Percentiles rank a stretch among this genome's conserved stretches.
phyloP scores from a whole-genome alignment of 345 rosid species.

The Microthlaspi erraticum region DNA sequence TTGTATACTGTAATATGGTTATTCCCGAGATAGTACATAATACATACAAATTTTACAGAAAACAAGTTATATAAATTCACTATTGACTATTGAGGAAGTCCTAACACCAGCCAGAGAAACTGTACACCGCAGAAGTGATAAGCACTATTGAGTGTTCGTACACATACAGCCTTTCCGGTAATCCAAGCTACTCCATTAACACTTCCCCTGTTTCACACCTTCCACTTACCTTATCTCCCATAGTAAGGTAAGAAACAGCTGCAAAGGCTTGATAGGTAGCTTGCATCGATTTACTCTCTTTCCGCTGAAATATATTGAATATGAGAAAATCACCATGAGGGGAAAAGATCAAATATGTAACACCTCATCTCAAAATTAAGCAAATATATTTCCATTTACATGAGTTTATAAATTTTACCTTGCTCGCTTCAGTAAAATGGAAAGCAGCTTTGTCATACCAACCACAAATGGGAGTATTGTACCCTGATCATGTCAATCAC shows the following conservation, averaged over 20 bases:
- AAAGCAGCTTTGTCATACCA: constrained; percentile 92
- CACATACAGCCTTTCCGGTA: no score
- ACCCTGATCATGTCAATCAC: constrained; percentile 96
- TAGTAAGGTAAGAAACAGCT: constrained; percentile 86
- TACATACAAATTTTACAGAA: no score
- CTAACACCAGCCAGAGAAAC: no score
- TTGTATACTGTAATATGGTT: no score
- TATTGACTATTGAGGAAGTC: no score
- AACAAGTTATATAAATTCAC: no score
- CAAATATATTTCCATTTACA: constrained; percentile 6
- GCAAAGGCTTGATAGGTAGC: constrained; percentile 88
- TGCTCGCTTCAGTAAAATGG: constrained; percentile 89
- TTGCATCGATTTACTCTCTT: constrained; percentile 89
- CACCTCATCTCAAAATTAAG: constrained; percentile 2
- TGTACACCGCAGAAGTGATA: no score
- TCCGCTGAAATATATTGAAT: constrained; percentile 57
- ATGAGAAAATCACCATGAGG: constrained; percentile 9
- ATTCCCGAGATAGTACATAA: no score
- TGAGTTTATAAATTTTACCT: constrained; percentile 50
- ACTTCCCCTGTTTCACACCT: constrained; percentile 49
- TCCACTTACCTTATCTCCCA: constrained; percentile 94
- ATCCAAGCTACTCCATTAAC: no score
- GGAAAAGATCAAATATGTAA: neutral
- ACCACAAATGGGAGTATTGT: constrained; percentile 93
- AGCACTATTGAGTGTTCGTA: no score